Evolutionary conservation across 2,329 filamentous ascomycete genomes (phyloP), one percentile per base, ranked within the genome.

Genomic region (Penicillium sp.): DNA sequence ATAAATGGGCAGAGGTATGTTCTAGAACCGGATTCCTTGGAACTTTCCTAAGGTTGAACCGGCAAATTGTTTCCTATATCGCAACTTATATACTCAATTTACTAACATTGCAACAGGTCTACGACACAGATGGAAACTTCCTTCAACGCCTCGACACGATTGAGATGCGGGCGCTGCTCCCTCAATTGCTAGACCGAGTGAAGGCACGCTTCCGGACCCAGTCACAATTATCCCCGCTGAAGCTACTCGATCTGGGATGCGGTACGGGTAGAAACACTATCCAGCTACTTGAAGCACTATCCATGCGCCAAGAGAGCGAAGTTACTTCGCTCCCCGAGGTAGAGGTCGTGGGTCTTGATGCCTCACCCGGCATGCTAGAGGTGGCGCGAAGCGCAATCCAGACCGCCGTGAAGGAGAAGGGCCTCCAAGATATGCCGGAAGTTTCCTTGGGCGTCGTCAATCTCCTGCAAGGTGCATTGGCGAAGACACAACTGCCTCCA

Each of bases 41-140:
- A 35, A 33, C 30, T n/a, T 14, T n/a, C 14, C 30, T 3, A 28
- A 16, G 20, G 20, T 22, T 22, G 20, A 22, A 22, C 20, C 20
- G 4, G 4, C 4, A 22, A 22, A 22, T 22, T 22, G 20, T 22
- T 22, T 22, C 27, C 27, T 1, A 10, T 7, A 9, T 9, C 9
- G 33, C 33, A 35, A 16, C 8, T 2, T 35, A 35, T 18, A 35
- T 9, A 36, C 35, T 35, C 11, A 22, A 20, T 28, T 35, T 24
- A 30, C 40, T 50, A 14, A 42, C 25, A 11, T 24, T 36, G 33
- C 25, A 44, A 48, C 3, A 74, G 53, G 73, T 84, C 39, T 88
- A 87, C 70, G 84, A 88, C 67, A 81, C 75, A 28, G 84, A 88
- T 56, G 81, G 81, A 28, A 88, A 87, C 64, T 84, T 87, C 65